Conservation (phyloP, 1,284 basidiomycete species). For the Mycosarcoma maydis region DNA sequence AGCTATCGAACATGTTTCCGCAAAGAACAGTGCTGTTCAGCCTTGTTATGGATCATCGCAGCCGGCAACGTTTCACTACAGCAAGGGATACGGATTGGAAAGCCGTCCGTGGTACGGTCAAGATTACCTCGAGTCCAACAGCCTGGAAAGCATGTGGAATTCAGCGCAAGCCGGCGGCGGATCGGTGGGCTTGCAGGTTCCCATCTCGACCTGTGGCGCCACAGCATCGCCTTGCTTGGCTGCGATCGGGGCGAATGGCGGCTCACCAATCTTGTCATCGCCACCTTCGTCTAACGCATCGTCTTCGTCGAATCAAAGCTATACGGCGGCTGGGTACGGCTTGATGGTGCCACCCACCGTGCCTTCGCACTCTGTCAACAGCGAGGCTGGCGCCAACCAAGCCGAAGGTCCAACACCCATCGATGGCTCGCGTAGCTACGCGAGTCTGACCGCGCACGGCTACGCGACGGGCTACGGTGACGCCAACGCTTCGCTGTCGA, state of each 20-base stretch:
- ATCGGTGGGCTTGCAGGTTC: no score
- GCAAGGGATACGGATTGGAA: conserved; percentile 16
- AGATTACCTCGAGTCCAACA: background rate
- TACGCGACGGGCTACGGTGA: background rate
- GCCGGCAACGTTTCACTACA: conserved; percentile 22
- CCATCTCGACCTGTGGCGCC: background rate
- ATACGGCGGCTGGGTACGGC: conserved; percentile 1
- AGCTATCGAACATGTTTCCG: conserved; percentile 18
- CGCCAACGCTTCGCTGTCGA: conserved; percentile 4
- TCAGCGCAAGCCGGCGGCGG: no score
- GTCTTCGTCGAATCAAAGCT: conserved; percentile 20
- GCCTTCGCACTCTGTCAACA: conserved; percentile 14
- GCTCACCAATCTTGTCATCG: conserved; percentile 32
- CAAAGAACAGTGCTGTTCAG: background rate
- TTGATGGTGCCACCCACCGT: conserved; percentile 36
- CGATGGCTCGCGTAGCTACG: conserved; percentile 7
- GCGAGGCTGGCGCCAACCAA: background rate
- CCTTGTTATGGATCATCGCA: background rate
- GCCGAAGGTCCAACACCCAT: background rate
- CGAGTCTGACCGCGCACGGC: background rate
- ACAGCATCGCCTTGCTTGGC: background rate
- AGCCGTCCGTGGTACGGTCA: conserved; percentile 15
- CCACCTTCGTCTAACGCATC: conserved; percentile 34
- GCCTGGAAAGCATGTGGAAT: no score
- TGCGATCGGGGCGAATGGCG: conserved; percentile 6